phyloP scores from a whole-genome alignment of 192 early-diverging fungal genomes.

The Kickxella alabastrina region DNA sequence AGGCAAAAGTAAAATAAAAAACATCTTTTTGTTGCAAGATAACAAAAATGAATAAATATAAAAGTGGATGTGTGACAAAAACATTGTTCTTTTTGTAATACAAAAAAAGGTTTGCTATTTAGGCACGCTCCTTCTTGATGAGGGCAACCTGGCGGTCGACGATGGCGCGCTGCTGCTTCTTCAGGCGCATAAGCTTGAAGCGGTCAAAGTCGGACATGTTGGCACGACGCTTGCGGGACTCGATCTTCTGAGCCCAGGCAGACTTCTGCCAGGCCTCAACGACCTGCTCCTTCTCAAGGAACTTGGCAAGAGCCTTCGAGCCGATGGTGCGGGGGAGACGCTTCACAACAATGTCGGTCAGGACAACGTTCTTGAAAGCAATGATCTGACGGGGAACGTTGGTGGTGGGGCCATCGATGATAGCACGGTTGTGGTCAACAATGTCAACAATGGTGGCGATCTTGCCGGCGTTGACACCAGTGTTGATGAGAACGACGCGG shows the following conservation, averaged over 20 bases:
- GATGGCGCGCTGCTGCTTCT: constrained; percentile 67
- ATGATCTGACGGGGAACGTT: constrained; percentile 83
- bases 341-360: constrained; percentile 87
- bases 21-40: not conserved
- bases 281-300: constrained; percentile 81
- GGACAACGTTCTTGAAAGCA: constrained; percentile 83
- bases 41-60: too few species aligned
- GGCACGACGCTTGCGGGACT: constrained; percentile 71
- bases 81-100: not conserved
- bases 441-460: constrained; percentile 98
- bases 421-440: constrained; percentile 97
- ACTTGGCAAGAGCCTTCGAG: constrained; percentile 69
- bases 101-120: constrained; percentile 7
- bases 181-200: constrained; percentile 95
- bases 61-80: constrained; percentile 2
- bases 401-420: constrained; percentile 97
- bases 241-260: constrained; percentile 96
- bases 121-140: constrained; percentile 48
- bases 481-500: constrained; percentile 94
- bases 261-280: constrained; percentile 81
- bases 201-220: constrained; percentile 91
- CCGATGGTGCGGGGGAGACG: constrained; percentile 79
- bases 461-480: constrained; percentile 93
- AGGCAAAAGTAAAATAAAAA: too few species aligned
- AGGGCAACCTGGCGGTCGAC: constrained; percentile 47